phyloP scores from a whole-genome alignment of 768 basidiomycete species.

The Mycena filopes region DNA sequence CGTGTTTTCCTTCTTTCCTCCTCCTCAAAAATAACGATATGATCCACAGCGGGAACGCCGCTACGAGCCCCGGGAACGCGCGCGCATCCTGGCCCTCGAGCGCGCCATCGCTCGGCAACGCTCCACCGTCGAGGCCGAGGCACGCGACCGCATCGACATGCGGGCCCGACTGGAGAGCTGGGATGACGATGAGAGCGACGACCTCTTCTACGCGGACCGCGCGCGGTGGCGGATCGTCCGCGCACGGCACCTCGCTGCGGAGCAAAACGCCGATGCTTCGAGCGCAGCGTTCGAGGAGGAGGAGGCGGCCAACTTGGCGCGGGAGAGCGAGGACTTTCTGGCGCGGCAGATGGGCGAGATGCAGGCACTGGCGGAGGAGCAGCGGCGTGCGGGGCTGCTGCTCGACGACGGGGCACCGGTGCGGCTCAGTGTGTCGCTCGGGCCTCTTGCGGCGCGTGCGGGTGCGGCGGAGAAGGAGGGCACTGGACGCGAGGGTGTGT shows the following conservation, averaged over 20 bases:
- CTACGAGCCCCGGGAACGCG: slow-evolving; percentile 91
- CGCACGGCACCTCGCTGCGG: slow-evolving; percentile 73
- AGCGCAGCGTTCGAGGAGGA: slow-evolving; percentile 86
- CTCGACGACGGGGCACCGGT: slow-evolving; percentile 94
- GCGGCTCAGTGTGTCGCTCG: slow-evolving; percentile 81
- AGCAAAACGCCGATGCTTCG: slow-evolving; percentile 86
- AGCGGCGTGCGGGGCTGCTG: slow-evolving; percentile 89
- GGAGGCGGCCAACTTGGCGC: slow-evolving; percentile 86
- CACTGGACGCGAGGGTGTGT: slow-evolving; percentile 63
- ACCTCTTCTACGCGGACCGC: slow-evolving; percentile 93
- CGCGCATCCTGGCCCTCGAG: slow-evolving; percentile 81
- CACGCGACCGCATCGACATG: slow-evolving; percentile 83
- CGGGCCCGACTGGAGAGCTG: slow-evolving; percentile 85
- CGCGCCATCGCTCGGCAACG: slow-evolving; percentile 80
- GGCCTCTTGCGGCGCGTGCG: slow-evolving; percentile 57
- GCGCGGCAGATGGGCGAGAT: slow-evolving; percentile 96
- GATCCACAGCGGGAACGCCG: slow-evolving; percentile 84
- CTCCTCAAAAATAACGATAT: slow-evolving; percentile 19
- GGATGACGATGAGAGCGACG: slow-evolving; percentile 94
- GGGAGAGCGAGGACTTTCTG: slow-evolving; percentile 94
- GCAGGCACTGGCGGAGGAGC: slow-evolving; percentile 90
- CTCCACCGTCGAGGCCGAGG: slow-evolving; percentile 78
- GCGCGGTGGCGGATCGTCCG: slow-evolving; percentile 87
- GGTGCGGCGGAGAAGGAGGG: slow-evolving; percentile 51
- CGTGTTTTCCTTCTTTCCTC: slow-evolving; percentile 44